These are phyloP conservation scores for Candida endomychidarum DNA, from an alignment of 805 yeast species.

Conservation along the genomic window DNA sequence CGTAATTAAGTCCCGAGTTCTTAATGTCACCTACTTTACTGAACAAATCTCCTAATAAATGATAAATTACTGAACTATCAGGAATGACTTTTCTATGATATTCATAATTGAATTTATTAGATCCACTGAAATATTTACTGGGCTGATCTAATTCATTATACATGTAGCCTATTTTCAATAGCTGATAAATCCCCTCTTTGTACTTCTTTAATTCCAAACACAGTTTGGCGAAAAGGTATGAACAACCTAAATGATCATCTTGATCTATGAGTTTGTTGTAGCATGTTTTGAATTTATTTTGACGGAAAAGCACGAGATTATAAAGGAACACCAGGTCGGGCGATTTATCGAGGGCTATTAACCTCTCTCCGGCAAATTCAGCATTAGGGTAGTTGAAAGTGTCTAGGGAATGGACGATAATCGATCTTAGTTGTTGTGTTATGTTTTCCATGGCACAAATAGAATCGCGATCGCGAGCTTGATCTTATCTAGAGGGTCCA, in stretches of 20 bases:
- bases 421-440: slow-evolving; percentile 50
- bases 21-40: slow-evolving; percentile 56
- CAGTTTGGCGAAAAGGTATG: slow-evolving; percentile 70
- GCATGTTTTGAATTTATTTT: slow-evolving; percentile 61
- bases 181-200: slow-evolving; percentile 59
- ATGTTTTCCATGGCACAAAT: slow-evolving; percentile 10
- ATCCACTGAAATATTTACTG: slow-evolving; percentile 18
- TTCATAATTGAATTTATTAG: slow-evolving; percentile 38
- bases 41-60: slow-evolving; percentile 69
- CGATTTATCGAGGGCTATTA: slow-evolving; percentile 60
- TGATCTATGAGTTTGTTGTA: slow-evolving; percentile 40
- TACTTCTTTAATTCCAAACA: slow-evolving; percentile 55
- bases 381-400: slow-evolving; percentile 72
- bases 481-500: too few relatives aligned
- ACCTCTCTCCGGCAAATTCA: slow-evolving; percentile 80
- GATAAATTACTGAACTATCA: slow-evolving; percentile 66
- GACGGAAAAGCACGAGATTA: slow-evolving; percentile 63
- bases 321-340: slow-evolving; percentile 67
- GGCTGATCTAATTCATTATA: slow-evolving; percentile 24
- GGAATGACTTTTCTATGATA: slow-evolving; percentile 46
- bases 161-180: slow-evolving; percentile 29
- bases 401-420: slow-evolving; percentile 70
- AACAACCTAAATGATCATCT: slow-evolving; percentile 66
- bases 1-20: slow-evolving; percentile 65
- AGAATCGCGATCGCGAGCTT: too few relatives aligned